Conservation (phyloP, 2,329 filamentous ascomycete species). For the Aspergillus aculeatus region DNA sequence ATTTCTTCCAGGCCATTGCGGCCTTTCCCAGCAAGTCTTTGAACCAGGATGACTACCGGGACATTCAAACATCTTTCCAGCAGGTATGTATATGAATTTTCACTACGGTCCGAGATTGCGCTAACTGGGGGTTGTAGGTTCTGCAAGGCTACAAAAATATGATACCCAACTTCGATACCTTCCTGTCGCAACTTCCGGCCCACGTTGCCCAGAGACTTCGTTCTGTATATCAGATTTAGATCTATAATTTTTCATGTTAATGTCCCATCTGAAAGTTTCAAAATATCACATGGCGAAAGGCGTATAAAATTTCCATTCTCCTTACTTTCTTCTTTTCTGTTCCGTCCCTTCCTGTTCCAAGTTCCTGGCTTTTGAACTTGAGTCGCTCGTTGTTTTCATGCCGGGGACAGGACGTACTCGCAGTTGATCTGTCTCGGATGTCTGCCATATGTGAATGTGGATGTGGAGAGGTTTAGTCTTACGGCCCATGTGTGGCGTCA, state of each 20-base stretch:
- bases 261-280: constrained; percentile 17
- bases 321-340: not conserved
- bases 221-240: constrained; percentile 44
- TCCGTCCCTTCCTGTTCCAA: not conserved
- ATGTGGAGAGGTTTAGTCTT: not conserved
- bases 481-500: too few species aligned
- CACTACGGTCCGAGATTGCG: not conserved
- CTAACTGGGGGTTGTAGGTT: constrained; percentile 28
- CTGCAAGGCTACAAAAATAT: constrained; percentile 49
- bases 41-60: constrained; percentile 59
- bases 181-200: constrained; percentile 43
- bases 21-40: constrained; percentile 62
- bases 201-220: constrained; percentile 43
- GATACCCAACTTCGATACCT: constrained; percentile 49
- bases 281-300: constrained; percentile 22
- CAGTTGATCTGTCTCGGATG: not conserved
- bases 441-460: not conserved
- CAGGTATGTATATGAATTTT: constrained; percentile 56
- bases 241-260: constrained; percentile 17
- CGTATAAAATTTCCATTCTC: constrained; percentile 22
- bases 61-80: constrained; percentile 71
- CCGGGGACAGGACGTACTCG: not conserved
- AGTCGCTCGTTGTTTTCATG: not conserved
- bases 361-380: not conserved
- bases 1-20: constrained; percentile 83